Base-by-base conservation (phyloP, 225 moss, liverwort and hornwort species). In the Neckera pumila region DNA sequence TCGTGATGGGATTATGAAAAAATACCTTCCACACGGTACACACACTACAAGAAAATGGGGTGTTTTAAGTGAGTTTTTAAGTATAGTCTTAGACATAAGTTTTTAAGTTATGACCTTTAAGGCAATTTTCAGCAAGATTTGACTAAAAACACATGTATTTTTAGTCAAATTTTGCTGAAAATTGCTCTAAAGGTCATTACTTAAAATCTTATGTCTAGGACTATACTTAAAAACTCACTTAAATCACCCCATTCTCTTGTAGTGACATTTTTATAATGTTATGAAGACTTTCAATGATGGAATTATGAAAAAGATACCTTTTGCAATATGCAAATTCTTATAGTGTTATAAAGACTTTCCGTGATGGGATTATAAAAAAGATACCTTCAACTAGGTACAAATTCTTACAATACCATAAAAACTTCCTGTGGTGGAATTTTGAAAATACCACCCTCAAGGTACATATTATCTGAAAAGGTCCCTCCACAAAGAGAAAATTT, bases 181-280 rank as follows among this genome's bases (percentile, higher is more conserved):
- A n/a, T n/a, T n/a, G n/a, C n/a, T n/a, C n/a, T n/a, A n/a, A n/a
- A n/a, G n/a, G n/a, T n/a, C n/a, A n/a, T n/a, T n/a, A n/a, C n/a
- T n/a, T n/a, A n/a, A n/a, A n/a, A n/a, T n/a, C n/a, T n/a, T n/a
- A n/a, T n/a, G n/a, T n/a, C n/a, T n/a, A n/a, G n/a, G n/a, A n/a
- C n/a, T n/a, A n/a, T n/a, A n/a, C n/a, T n/a, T n/a, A n/a, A n/a
- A n/a, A n/a, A n/a, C n/a, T n/a, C n/a, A n/a, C n/a, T n/a, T n/a
- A n/a, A n/a, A n/a, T n/a, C n/a, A n/a, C n/a, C n/a, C n/a, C n/a
- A n/a, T n/a, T n/a, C n/a, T n/a, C n/a, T n/a, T n/a, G n/a, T n/a
- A n/a, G n/a, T n/a, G n/a, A n/a, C n/a, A n/a, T 66, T n/a, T 3
- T 16, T 66, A 21, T 2, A n/a, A 1, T n/a, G 21, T 11, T 2